Base-by-base conservation (phyloP, 345 rosid genomes). In the Pistacia vera region DNA sequence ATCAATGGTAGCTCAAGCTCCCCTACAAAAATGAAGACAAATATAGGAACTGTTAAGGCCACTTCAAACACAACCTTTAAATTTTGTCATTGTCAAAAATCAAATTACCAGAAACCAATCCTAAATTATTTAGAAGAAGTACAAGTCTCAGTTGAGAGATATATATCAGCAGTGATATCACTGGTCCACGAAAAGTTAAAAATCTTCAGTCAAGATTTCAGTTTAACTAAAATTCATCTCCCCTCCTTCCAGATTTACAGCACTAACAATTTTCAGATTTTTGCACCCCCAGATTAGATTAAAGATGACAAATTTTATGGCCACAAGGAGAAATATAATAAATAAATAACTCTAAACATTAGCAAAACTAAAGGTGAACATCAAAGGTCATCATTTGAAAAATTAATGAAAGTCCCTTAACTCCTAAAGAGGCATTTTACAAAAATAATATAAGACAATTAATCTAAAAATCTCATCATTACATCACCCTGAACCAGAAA, bases 1-100 rank as follows among this genome's bases (percentile, higher is more conserved):
- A 88, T 68, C 57, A 92, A 88, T 18, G 97, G 98, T 86, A 95
- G 81, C 81, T 95, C 99, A 60, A 93, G 97, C 85, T 95, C 97
- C 78, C 95, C 97, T 93, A 83, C 14, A 41, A 71, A 66, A 77
- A 54, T 62, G 52, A 67, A 30, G 64, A 25, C 49, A 38, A 70
- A 77, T 3, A 64, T 30, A 14, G 13, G 44, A 46, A 54, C 25
- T 72, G 48, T 28, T 25, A 9, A n/a, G 18, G 72, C 38, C 2
- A 67, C 13, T 8, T 28, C 8, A 49, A 22, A 46, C 8, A 67
- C 56, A 67, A 49, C 22, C 58, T 20, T 25, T 51, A 68, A 14
- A 16, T 14, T 16, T 14, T 54, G 18, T 54, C 5, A 54, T 54
- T 12, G 18, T 16, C 0, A 16, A 16, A 5, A 13, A 54, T 16